phyloP scores from a whole-genome alignment of 2,329 filamentous ascomycete species.

The Fusarium camptoceras region DNA sequence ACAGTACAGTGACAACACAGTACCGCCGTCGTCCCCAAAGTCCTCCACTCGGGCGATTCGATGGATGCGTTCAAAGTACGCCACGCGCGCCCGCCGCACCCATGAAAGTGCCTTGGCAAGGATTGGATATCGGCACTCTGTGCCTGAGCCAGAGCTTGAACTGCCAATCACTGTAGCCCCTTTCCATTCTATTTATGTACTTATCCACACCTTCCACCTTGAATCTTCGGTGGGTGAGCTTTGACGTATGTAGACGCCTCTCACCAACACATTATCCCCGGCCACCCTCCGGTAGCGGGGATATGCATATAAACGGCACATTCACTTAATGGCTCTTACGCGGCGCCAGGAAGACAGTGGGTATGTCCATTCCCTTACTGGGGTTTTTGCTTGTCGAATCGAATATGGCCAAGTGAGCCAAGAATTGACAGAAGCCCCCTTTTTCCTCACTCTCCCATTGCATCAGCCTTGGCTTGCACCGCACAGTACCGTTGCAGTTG shows the following conservation, averaged over 20 bases:
- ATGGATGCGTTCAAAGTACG: constrained; percentile 33
- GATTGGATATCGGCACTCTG: constrained; percentile 10
- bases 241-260: background rate
- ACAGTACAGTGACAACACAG: background rate
- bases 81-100: constrained; percentile 25
- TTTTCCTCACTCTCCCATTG: constrained; percentile 10
- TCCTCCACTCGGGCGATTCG: constrained; percentile 33
- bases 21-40: background rate
- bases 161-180: constrained; percentile 25
- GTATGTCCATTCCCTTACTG: background rate
- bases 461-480: constrained; percentile 6
- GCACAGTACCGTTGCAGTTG: constrained; percentile 15
- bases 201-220: background rate
- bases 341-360: constrained; percentile 20
- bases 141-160: background rate
- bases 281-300: no score
- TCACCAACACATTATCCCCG: background rate
- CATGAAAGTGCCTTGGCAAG: constrained; percentile 17
- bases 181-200: background rate
- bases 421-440: constrained; percentile 23
- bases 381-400: constrained; percentile 26
- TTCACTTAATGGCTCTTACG: constrained; percentile 23
- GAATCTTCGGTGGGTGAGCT: background rate
- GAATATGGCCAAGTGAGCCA: constrained; percentile 22
- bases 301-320: background rate